Evolutionary conservation across 2,329 filamentous ascomycete species (phyloP), one percentile per base, ranked within the genome.

Genomic region (Venturiaceae sp.): DNA sequence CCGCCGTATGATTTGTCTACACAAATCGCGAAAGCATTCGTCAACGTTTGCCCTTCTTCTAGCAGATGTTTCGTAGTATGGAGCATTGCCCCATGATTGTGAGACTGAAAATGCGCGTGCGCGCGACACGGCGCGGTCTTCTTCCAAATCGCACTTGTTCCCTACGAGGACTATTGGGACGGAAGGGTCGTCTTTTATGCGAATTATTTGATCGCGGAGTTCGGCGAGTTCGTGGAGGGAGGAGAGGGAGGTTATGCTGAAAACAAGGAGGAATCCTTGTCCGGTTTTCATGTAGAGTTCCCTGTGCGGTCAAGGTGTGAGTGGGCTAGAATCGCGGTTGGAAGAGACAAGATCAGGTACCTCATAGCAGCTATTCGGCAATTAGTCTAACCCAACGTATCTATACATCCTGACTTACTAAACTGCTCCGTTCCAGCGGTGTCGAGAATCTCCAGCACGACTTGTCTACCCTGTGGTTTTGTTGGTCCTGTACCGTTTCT

Each of bases 261-360:
- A 96, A 60, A 95, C 91, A 37, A 96, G 81, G 58, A 96, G 82
- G 71, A 96, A 96, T 0, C 91, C 90, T 74, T 95, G 90, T 58
- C 90, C 90, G 39, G 90, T 89, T 70, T 94, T 94, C 89, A 96
- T 95, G 77, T 95, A 94, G 50, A 92, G 79, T 69, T 94, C 89
- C 68, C 88, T 82, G 52, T 57, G 41, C 21, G 4, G 13, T 26
- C n/a, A 3, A 3, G n/a, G 55, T n/a, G 30, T 53, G 7, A 39
- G 32, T 53, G 33, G 4, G 36, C 33, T 9, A n/a, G 7, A 9
- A 8, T 26, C 13, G 21, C 28, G 58, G 30, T 36, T 23, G 33
- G 33, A 53, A 21, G 21, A 8, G 16, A 21, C 30, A n/a, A 30
- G 53, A 36, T 53, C 50, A 28, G 46, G 57, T 80, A 82, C 80